Conservation (phyloP, 177 flowering plant genomes). For the Vitis hybrid region DNA sequence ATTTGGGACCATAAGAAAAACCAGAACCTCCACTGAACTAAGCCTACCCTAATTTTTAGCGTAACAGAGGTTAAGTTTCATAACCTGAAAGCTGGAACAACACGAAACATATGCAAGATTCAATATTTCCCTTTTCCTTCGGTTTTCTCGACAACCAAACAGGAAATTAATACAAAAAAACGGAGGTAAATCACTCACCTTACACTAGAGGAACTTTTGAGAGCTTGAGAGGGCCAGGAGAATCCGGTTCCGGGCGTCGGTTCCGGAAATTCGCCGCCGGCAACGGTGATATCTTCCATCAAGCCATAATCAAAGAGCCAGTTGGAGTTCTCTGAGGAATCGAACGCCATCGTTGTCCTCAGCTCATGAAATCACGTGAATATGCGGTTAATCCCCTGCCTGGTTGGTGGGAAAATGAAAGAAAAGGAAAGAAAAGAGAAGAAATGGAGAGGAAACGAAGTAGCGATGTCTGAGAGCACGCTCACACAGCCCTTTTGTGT, state of each 20-base stretch:
- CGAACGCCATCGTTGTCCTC: constrained; percentile 14
- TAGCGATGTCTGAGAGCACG: too few species aligned
- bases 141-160: constrained; percentile 1
- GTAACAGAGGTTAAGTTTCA: neutral
- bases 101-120: too few species aligned
- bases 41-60: neutral
- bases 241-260: neutral
- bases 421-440: too few species aligned
- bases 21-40: too few species aligned
- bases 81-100: neutral
- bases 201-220: constrained; percentile 10
- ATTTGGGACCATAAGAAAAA: too few species aligned
- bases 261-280: constrained; percentile 7
- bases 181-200: constrained; percentile 10
- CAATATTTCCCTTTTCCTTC: neutral
- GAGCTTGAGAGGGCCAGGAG: constrained; percentile 15
- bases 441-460: too few species aligned
- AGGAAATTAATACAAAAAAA: constrained; percentile 1
- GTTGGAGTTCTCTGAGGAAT: constrained; percentile 17
- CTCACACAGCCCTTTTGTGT: too few species aligned
- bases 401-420: too few species aligned
- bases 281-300: constrained; percentile 16
- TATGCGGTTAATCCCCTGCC: too few species aligned
- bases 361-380: too few species aligned
- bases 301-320: constrained; percentile 29